Conservation (phyloP, 257 asterid genomes). For the Catharanthus roseus region DNA sequence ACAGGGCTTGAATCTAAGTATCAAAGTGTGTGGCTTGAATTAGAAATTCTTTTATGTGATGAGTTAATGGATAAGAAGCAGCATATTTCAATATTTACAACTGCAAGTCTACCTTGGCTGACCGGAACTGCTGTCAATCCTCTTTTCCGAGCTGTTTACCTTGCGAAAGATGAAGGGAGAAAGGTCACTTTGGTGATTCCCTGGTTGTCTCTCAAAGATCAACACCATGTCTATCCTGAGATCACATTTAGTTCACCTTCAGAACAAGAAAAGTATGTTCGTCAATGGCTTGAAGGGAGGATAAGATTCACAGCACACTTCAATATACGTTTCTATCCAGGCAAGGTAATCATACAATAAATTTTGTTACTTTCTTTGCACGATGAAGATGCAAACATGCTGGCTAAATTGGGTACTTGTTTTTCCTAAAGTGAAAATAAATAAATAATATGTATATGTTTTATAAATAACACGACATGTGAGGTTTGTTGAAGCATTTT, state of each 20-base stretch:
- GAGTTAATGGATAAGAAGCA: slow-evolving; percentile 27
- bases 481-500: not conserved
- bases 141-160: slow-evolving; percentile 92
- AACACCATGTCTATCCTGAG: slow-evolving; percentile 69
- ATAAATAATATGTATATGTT: not conserved
- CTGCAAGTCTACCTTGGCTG: slow-evolving; percentile 98
- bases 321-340: slow-evolving; percentile 70
- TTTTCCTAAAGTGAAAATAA: too few relatives aligned
- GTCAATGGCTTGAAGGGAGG: slow-evolving; percentile 84
- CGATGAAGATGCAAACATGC: not conserved
- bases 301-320: slow-evolving; percentile 54
- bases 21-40: not conserved
- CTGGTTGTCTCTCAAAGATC: slow-evolving; percentile 80
- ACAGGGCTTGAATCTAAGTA: not conserved
- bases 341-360: slow-evolving; percentile 43
- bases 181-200: slow-evolving; percentile 86
- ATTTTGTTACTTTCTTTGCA: not conserved
- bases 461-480: not conserved
- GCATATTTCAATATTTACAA: slow-evolving; percentile 79
- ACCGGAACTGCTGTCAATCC: slow-evolving; percentile 98
- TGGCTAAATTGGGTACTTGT: not conserved
- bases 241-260: slow-evolving; percentile 60
- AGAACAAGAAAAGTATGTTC: slow-evolving; percentile 79
- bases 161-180: slow-evolving; percentile 55
- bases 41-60: not conserved